Evolutionary conservation across 345 rosid species (phyloP).

Genomic region (Syzygium jambos): DNA sequence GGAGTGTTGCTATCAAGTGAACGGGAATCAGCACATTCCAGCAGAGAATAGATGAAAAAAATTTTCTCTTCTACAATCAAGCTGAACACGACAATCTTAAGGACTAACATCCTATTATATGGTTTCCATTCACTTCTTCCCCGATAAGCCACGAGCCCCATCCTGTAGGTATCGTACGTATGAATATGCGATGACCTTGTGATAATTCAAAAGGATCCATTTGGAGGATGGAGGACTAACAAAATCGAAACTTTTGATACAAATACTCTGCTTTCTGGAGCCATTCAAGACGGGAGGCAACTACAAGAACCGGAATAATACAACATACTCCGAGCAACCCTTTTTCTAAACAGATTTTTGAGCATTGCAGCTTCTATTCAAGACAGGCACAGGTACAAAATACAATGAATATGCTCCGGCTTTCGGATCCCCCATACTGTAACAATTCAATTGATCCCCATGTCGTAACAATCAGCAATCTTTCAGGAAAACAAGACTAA

Average conservation of each 20-base stretch:
- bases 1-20: not conserved
- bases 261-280: not conserved
- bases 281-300: not conserved
- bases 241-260: not conserved
- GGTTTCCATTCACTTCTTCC: not conserved
- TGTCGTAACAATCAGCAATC: not conserved
- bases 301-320: too few relatives aligned
- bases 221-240: not conserved
- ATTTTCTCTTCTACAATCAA: not conserved
- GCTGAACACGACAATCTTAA: not conserved
- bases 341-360: not conserved
- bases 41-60: not conserved
- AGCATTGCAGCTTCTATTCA: not conserved
- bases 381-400: not conserved
- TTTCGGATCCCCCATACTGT: not conserved
- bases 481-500: not conserved
- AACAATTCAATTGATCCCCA: not conserved
- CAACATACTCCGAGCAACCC: not conserved
- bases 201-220: not conserved
- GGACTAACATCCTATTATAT: not conserved
- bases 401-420: not conserved
- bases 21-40: not conserved
- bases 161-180: not conserved
- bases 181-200: not conserved
- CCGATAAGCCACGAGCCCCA: not conserved